phyloP scores from a whole-genome alignment of 1,284 basidiomycete species.

The Neotropicomus parvogracilis region DNA sequence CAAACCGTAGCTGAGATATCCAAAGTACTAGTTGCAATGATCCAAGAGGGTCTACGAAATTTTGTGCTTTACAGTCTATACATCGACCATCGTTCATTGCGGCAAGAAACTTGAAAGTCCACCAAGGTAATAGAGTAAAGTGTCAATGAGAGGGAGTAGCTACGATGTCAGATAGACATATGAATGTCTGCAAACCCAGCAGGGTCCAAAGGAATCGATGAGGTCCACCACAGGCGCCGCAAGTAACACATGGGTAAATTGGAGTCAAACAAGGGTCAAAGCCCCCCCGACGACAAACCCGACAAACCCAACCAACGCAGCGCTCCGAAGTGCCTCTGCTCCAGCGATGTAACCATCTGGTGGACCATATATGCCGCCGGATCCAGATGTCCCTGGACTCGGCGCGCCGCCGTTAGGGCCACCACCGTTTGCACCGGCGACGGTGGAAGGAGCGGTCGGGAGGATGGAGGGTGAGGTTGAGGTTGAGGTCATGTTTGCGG shows the following conservation, averaged over 20 bases:
- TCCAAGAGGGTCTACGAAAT: constrained; percentile 17
- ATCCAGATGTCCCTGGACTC: constrained; percentile 40
- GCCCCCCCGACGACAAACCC: constrained; percentile 46
- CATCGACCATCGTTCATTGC: constrained; percentile 19
- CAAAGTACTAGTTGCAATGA: too few relatives aligned
- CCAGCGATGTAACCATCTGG: constrained; percentile 59
- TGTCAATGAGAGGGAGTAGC: constrained; percentile 27
- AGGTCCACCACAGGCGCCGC: constrained; percentile 13
- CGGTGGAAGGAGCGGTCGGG: constrained; percentile 53
- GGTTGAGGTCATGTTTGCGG: constrained; percentile 30
- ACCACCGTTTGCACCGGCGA: constrained; percentile 50
- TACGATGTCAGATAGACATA: constrained; percentile 21
- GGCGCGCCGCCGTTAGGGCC: constrained; percentile 46
- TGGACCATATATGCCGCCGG: constrained; percentile 52
- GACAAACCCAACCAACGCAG: constrained; percentile 33
- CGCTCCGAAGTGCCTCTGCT: constrained; percentile 43
- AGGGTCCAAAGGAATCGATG: constrained; percentile 19
- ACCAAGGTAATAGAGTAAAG: constrained; percentile 25
- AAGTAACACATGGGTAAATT: constrained; percentile 6
- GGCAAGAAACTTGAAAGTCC: constrained; percentile 19
- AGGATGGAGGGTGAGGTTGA: constrained; percentile 25
- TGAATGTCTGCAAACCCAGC: constrained; percentile 18
- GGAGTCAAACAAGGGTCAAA: constrained; percentile 42
- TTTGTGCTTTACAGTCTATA: constrained; percentile 26
- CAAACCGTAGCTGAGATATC: background rate